Base-by-base conservation (phyloP, 2,329 filamentous ascomycete genomes). In the Ophiostoma triangulosporum region DNA sequence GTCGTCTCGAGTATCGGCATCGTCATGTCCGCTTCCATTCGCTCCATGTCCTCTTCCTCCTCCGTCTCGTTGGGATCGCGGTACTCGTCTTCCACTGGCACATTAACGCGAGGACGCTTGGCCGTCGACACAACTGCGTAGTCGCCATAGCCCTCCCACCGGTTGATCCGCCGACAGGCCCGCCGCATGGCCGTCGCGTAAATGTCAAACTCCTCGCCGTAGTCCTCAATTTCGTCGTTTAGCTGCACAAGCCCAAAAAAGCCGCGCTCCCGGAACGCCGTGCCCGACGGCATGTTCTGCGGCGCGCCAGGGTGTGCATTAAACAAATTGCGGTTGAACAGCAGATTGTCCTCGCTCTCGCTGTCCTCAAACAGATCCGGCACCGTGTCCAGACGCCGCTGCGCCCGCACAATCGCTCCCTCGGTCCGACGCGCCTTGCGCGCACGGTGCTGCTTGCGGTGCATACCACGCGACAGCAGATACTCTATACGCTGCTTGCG, bases 401-500 rank as follows among this genome's bases (percentile, higher is more conserved):
- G 80, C 1, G 84, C 78, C 40, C 84, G 75, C 59, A 83, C 71
- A 52, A 91, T 75, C 8, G 79, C 73, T 12, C 86, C 84, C 55
- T 88, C 80, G 52, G 74, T 70, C 20, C 77, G 76, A 4, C 86
- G 77, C 17, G 69, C 63, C 60, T 81, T 81, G 48, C 80, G 78
- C 12, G 81, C 76, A 53, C 72, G 72, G 62, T 81, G 78, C 62
- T 89, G 83, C 51, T 79, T 73, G 58, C 74, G 76, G 49, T 84
- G 79, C 32, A 91, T 70, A 29, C 84, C 83, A n/a, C 83, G 80
- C 60, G 88, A 83, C 15, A 93, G 76, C 51, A 88, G 86, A 61
- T 89, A 84, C 62, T 89, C 84, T n/a, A 91, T 86, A 6, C 86
- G 81, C 62, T 87, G 80, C 57, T 80, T 84, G 17, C 87, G 76